Base-by-base conservation (phyloP, 2,329 filamentous ascomycete species). In the Fusarium subtropicale region DNA sequence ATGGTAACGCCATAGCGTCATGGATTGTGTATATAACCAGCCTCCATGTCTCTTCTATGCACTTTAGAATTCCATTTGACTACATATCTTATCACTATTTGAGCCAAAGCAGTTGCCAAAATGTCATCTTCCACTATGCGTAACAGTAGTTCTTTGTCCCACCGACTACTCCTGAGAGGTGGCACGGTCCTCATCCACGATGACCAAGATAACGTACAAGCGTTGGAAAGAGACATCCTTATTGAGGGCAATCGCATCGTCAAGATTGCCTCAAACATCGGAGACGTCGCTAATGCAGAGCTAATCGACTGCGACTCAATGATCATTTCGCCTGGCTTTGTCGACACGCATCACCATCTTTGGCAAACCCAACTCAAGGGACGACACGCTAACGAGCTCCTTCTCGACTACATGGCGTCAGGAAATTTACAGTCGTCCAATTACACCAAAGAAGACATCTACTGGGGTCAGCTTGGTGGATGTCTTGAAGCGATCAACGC, bases 401-500 rank as follows among this genome's bases (percentile, higher is more conserved):
- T 64, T 3, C 44, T 64, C 6, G 60, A 64, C 12, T 64, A 64
- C n/a, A 57, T 64, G 38, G 44, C 33, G 0, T 42, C 44, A 0
- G 60, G 60, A 7, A 64, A 57, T 12, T 15, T 69, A 13, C 45
- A 64, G 22, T 41, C 52, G 12, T 69, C 36, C 0, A 66, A 52
- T 2, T 51, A 59, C 4, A 47, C 45, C 2, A 36, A 8, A 10
- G 44, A 46, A 0, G 60, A 68, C n/a, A 20, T 51, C 4, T 68
- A 62, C 26, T 68, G 66, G 66, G 66, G 66, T 2, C 67, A 69
- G 2, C 34, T 68, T 5, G 66, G 60, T 1, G 66, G 66, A 2
- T 69, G 47, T 1, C 54, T 68, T 8, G 66, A 68, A 13, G 55
- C 66, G 0, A 54, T 68, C 2, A 64, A 68, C 15, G 65, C 60